A percentile compares a stretch with the other conserved stretches of the same genome.
These are phyloP conservation scores for Sugiyamaella qingdaonensis DNA, from an alignment of 805 yeast species.

Conservation along the genomic window DNA sequence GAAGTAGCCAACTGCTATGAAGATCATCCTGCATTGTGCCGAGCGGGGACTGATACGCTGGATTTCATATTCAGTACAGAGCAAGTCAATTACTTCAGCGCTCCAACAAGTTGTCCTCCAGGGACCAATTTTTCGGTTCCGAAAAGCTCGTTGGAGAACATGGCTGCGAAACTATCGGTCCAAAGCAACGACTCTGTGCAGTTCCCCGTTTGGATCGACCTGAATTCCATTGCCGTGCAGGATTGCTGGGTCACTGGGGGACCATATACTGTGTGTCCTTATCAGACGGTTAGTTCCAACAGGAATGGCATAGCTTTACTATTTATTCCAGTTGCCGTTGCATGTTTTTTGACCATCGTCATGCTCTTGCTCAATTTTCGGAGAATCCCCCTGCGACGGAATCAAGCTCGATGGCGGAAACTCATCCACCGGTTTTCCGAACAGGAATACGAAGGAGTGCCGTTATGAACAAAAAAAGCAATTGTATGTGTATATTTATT, in stretches of 20 bases:
- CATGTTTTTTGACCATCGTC: slow-evolving; percentile 47
- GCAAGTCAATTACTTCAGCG: slow-evolving; percentile 31
- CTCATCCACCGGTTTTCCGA: slow-evolving; percentile 52
- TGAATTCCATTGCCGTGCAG: slow-evolving; percentile 68
- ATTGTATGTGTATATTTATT: slow-evolving; percentile 24
- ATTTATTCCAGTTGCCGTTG: slow-evolving; percentile 61
- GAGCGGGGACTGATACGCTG: slow-evolving; percentile 37
- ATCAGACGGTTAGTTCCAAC: slow-evolving; percentile 50
- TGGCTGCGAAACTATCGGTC: slow-evolving; percentile 17
- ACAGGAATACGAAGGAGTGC: slow-evolving; percentile 81
- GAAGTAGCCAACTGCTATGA: slow-evolving; percentile 61
- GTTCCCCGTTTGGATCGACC: slow-evolving; percentile 66
- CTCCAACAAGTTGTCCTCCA: slow-evolving; percentile 34
- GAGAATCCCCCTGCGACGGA: slow-evolving; percentile 64
- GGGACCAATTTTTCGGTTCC: slow-evolving; percentile 45
- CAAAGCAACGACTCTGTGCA: slow-evolving; percentile 20
- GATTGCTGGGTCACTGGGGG: slow-evolving; percentile 89
- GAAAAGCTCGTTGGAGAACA: slow-evolving; percentile 45
- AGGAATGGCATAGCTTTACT: slow-evolving; percentile 59
- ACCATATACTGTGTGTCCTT: slow-evolving; percentile 72
- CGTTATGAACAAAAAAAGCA: slow-evolving; percentile 48
- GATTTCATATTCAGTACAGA: slow-evolving; percentile 36
- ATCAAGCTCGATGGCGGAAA: slow-evolving; percentile 61
- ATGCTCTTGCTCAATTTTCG: slow-evolving; percentile 54
- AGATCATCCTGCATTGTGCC: slow-evolving; percentile 52